Conservation (phyloP, 192 early-diverging fungal species). For the Coemansia asiatica region DNA sequence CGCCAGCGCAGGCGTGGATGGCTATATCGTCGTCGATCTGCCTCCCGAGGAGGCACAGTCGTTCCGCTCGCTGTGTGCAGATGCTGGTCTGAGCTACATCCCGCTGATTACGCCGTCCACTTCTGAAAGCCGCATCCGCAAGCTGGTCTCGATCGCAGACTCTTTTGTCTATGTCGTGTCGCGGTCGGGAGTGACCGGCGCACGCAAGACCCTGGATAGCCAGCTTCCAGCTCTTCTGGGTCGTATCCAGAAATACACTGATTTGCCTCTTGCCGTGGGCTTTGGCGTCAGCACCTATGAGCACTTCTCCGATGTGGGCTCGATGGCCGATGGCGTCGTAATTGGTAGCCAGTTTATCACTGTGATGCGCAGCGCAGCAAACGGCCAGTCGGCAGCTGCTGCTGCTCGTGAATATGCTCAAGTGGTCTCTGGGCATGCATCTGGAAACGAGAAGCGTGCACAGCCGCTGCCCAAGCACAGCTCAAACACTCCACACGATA, state of each 20-base stretch:
- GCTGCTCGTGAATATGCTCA: constrained; percentile 57
- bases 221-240: constrained; percentile 73
- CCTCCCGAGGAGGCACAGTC: constrained; percentile 92
- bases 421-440: constrained; percentile 55
- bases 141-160: constrained; percentile 78
- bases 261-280: constrained; percentile 89
- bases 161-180: constrained; percentile 96
- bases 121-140: constrained; percentile 76
- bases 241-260: constrained; percentile 77
- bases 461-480: constrained; percentile 25
- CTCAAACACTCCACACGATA: constrained; percentile 17
- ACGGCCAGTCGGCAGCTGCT: constrained; percentile 41
- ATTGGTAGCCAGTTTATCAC: constrained; percentile 92
- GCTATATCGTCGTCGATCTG: constrained; percentile 96
- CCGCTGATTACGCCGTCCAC: constrained; percentile 94
- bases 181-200: constrained; percentile 92
- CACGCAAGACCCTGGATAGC: constrained; percentile 61
- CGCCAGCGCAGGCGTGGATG: constrained; percentile 82
- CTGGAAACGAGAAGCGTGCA: constrained; percentile 22
- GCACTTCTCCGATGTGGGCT: constrained; percentile 84
- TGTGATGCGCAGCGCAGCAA: constrained; percentile 63
- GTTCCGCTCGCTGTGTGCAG: constrained; percentile 78
- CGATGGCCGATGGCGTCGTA: constrained; percentile 91
- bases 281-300: constrained; percentile 92
- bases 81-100: constrained; percentile 78